Evolutionary conservation across 1,284 basidiomycete species (phyloP), one percentile per base, ranked within the genome.

Genomic region (Sporisorium reilianum): DNA sequence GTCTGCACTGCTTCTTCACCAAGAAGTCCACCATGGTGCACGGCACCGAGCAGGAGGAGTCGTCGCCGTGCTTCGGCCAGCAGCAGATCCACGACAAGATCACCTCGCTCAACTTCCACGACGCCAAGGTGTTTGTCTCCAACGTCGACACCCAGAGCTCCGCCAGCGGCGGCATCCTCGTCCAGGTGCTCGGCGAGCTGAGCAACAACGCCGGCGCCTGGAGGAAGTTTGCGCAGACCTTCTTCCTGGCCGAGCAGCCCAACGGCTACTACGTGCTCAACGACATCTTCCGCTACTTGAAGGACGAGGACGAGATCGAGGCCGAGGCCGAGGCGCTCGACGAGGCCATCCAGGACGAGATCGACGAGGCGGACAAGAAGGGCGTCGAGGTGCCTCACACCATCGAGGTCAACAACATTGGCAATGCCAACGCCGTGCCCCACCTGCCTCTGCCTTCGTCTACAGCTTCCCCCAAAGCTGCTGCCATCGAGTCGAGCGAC

Each of bases 181-280:
- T 99, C 85, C 95, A 98, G 87, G 97, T 98, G 85, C 94, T 99
- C 80, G 97, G 97, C 78, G 96, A 99, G 87, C 94, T 99, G 91
- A 94, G 93, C 68, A 90, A 91, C 81, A 89, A 90, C 66, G 91
- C 92, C 69, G 86, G 85, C 25, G 89, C 93, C 4, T 99, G 97
- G 97, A 91, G 92, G 83, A 98, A 98, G 87, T 99, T 99, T 84
- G 94, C 94, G 23, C 97, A 99, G 88, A 98, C 96, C 16, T 99
- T 99, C 88, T 99, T 99, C 92, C 91, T 99, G 61, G 97, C 97
- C 50, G 94, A 97, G 86, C 97, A 99, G 87, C 94, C 95, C 42
- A 97, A 96, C 82, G 97, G 97, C 50, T 99, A 98, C 88, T 99
- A 95, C 86, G 97, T 99, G 70, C 91, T 99, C 86, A 99, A 99